These are phyloP conservation scores for Aspergillus sojae DNA, from an alignment of 2,329 filamentous ascomycete genomes.

Conservation along the genomic window DNA sequence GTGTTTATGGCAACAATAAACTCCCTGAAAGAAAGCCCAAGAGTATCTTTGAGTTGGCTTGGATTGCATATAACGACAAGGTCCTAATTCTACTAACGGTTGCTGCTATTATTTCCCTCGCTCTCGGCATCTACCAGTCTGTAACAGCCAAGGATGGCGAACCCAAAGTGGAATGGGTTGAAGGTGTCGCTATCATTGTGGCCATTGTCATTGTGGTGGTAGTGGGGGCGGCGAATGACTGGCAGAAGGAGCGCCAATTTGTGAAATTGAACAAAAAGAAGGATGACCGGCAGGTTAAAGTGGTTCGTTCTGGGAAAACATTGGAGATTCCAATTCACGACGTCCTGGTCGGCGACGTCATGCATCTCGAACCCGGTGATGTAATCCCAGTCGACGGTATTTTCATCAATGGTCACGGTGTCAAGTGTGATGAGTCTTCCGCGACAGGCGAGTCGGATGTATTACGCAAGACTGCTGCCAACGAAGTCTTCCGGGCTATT, in stretches of 20 bases:
- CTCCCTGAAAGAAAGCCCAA: slow-evolving; percentile 72
- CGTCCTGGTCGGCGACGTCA: slow-evolving; percentile 72
- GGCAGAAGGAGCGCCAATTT: slow-evolving; percentile 80
- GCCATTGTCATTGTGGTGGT: slow-evolving; percentile 76
- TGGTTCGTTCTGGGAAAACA: slow-evolving; percentile 73
- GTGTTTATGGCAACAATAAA: slow-evolving; percentile 69
- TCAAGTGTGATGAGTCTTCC: slow-evolving; percentile 74
- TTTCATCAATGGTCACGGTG: slow-evolving; percentile 66
- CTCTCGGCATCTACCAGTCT: slow-evolving; percentile 74
- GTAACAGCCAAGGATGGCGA: slow-evolving; percentile 57
- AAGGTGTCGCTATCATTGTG: slow-evolving; percentile 77
- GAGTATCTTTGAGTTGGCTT: slow-evolving; percentile 69
- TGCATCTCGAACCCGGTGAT: slow-evolving; percentile 73
- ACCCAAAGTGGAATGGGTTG: slow-evolving; percentile 74
- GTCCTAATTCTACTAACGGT: slow-evolving; percentile 72
- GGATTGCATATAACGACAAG: slow-evolving; percentile 83
- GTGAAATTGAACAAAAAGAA: slow-evolving; percentile 80
- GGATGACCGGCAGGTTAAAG: slow-evolving; percentile 72
- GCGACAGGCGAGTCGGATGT: slow-evolving; percentile 76
- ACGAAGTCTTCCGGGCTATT: slow-evolving; percentile 66
- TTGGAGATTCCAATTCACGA: slow-evolving; percentile 71
- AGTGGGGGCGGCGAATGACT: slow-evolving; percentile 78
- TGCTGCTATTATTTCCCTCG: slow-evolving; percentile 73
- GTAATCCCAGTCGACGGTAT: slow-evolving; percentile 73
- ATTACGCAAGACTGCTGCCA: slow-evolving; percentile 66